Percentiles rank a stretch among this genome's conserved stretches.
phyloP scores from a whole-genome alignment of 345 rosid species.

The Erysimum cheiranthoides region DNA sequence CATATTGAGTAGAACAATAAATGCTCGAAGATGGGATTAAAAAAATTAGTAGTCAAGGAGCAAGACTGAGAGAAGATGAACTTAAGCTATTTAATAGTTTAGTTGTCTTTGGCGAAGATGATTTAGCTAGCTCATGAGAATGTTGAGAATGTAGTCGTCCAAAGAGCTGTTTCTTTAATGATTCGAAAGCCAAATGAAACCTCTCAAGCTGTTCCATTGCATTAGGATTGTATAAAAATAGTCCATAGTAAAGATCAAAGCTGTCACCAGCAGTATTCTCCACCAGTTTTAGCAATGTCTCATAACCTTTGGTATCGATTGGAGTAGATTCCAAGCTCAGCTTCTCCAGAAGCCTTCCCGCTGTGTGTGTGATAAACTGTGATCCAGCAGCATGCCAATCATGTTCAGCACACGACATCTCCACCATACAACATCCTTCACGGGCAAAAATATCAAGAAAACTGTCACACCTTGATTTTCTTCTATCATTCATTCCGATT shows the following conservation, averaged over 20 bases:
- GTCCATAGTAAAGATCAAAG: constrained; percentile 80
- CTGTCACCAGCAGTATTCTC: constrained; percentile 84
- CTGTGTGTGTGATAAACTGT: constrained; percentile 83
- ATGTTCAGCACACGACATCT: constrained; percentile 88
- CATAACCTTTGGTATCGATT: constrained; percentile 72
- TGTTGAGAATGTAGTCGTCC: constrained; percentile 57
- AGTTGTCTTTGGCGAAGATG: constrained; percentile 29
- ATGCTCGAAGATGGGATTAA: neutral
- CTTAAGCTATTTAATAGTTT: constrained; percentile 26
- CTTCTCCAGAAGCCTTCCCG: constrained; percentile 78
- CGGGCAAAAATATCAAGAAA: constrained; percentile 71
- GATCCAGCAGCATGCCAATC: constrained; percentile 86
- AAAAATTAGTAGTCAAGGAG: constrained; percentile 14
- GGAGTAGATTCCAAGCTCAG: constrained; percentile 65
- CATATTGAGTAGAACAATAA: neutral
- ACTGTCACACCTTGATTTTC: constrained; percentile 56
- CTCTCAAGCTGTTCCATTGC: constrained; percentile 88
- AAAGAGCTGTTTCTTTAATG: constrained; percentile 74
- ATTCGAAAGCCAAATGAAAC: constrained; percentile 69
- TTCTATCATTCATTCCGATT: constrained; percentile 54
- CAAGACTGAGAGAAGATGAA: constrained; percentile 9
- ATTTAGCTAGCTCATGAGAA: constrained; percentile 39
- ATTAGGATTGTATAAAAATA: constrained; percentile 78
- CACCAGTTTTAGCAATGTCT: constrained; percentile 77
- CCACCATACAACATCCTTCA: constrained; percentile 85